These are phyloP conservation scores for Cystofilobasidium macerans DNA, from an alignment of 768 basidiomycete genomes.

Conservation along the genomic window DNA sequence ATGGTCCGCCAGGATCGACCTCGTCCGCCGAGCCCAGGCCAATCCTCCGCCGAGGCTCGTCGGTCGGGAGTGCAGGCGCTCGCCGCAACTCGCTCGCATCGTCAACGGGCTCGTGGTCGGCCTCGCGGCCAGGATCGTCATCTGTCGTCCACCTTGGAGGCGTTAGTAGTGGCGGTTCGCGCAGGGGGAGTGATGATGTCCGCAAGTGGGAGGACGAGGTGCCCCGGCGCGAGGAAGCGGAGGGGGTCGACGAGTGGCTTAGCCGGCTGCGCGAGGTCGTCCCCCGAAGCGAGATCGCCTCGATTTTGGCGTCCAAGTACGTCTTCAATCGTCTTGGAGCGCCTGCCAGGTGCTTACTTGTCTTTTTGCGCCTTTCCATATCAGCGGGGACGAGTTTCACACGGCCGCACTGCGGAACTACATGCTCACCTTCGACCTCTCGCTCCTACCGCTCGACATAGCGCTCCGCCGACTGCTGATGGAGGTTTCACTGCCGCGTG, in stretches of 20 bases:
- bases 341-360: too few species aligned
- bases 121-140: not conserved
- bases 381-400: conserved; percentile 57
- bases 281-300: conserved; percentile 66
- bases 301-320: conserved; percentile 70
- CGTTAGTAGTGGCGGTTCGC: not conserved
- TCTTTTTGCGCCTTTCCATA: not conserved
- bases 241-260: conserved; percentile 62
- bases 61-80: not conserved
- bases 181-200: conserved; percentile 3
- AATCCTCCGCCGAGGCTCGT: not conserved
- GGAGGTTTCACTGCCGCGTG: conserved; percentile 80
- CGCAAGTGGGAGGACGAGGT: conserved; percentile 18
- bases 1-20: too few species aligned
- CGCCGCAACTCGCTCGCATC: conserved; percentile 4
- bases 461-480: conserved; percentile 80
- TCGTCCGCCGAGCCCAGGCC: not conserved
- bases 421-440: conserved; percentile 66
- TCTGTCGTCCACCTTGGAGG: conserved; percentile 1
- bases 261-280: conserved; percentile 53
- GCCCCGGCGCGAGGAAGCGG: conserved; percentile 40
- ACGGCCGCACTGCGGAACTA: conserved; percentile 57
- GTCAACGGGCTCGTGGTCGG: not conserved
- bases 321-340: conserved; percentile 23
- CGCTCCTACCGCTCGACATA: conserved; percentile 72